Conservation (phyloP, 805 yeast species). For the Debaryomyces maramus region DNA sequence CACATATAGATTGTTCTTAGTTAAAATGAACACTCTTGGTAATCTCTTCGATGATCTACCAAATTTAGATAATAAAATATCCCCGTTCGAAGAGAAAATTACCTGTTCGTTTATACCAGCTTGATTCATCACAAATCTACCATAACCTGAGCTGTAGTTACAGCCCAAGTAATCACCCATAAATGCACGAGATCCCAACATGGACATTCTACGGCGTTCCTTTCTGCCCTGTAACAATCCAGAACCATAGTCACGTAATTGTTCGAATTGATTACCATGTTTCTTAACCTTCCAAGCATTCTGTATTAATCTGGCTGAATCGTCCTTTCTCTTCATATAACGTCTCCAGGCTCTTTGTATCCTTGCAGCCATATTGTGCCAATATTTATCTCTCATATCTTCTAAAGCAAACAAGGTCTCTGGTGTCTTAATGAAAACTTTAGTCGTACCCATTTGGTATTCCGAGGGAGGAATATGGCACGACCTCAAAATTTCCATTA, state of each 20-base stretch:
- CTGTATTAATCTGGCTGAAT: constrained; percentile 81
- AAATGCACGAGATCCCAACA: constrained; percentile 83
- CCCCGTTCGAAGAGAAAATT: constrained; percentile 80
- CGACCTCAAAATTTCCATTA: constrained; percentile 48
- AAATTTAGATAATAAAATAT: constrained; percentile 77
- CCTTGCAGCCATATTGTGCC: constrained; percentile 98
- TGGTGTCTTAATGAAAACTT: constrained; percentile 94
- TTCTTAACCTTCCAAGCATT: constrained; percentile 76
- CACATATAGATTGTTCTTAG: constrained; percentile 61
- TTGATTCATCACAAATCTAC: constrained; percentile 69
- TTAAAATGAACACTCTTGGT: constrained; percentile 70
- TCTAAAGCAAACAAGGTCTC: constrained; percentile 95
- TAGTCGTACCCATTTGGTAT: constrained; percentile 88
- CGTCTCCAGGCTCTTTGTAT: constrained; percentile 97
- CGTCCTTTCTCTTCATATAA: constrained; percentile 74
- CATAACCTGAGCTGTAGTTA: constrained; percentile 67
- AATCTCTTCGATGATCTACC: constrained; percentile 87
- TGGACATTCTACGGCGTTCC: constrained; percentile 85
- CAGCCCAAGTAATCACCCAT: constrained; percentile 94
- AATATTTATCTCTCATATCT: constrained; percentile 92
- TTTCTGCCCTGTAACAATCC: constrained; percentile 69
- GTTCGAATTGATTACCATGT: constrained; percentile 80
- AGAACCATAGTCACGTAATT: constrained; percentile 83
- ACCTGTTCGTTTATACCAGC: constrained; percentile 69
- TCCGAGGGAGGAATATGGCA: constrained; percentile 74